Evolutionary conservation across 169 alveolate species (phyloP), one percentile per base, ranked within the genome.

Genomic region (Plasmodium malariae): DNA sequence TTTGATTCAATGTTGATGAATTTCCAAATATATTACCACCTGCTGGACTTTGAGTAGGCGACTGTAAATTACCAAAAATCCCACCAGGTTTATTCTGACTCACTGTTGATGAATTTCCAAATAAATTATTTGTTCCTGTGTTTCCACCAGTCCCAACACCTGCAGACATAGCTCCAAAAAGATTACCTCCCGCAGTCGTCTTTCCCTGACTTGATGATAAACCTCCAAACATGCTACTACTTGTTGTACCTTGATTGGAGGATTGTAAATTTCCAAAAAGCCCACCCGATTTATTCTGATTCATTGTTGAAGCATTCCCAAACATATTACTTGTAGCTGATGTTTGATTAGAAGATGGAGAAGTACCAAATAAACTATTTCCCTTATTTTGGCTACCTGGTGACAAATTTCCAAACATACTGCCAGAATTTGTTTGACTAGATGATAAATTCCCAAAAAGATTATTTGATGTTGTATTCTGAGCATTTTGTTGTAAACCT

Each of bases 401-500:
- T 19, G 78, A 30, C 26, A 65, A 78, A 69, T 57, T 69, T 0
- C 92, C 87, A 55, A 69, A 57, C 45, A 69, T 57, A 43, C 34
- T 71, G 7, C 87, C 69, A 28, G 87, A 69, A 32, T 34, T 55
- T 14, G 62, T 40, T 57, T 69, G 72, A 69, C 40, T 69, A 26
- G 92, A 48, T 21, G 87, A 71, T 34, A 86, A 36, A 43, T 86
- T 68, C 14, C 92, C 87, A 86, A 86, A 86, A 36, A 86, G 32
- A 48, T 60, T 86, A 17, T 55, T 60, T 12, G 87, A 69, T 34
- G 86, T 12, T 55, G 60, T 32, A 37, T 43, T 86, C 24, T 86
- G 92, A 37, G 69, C 70, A 21, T 32, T 70, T 63, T 40, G 74
- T 49, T 68, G 92, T 45, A 86, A 37, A 36, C 92, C 74, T 57